Percentiles rank a stretch among this genome's conserved stretches.
Conservation (phyloP, 108 stramenopile genomes). For the Fragilariopsis cylindrus region DNA sequence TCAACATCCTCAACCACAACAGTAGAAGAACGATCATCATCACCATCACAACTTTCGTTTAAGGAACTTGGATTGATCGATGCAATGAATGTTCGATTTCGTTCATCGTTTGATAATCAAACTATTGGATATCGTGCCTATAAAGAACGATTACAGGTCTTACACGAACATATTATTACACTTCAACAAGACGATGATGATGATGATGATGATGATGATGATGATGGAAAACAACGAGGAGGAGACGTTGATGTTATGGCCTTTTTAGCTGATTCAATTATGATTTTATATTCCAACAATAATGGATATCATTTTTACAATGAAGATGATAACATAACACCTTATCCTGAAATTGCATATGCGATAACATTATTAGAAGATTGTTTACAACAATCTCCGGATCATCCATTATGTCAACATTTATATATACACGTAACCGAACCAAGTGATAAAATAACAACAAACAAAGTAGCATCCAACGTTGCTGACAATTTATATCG, state of each 20-base stretch:
- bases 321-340: neutral
- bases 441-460: neutral
- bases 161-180: neutral
- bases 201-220: neutral
- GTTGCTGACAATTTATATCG: neutral
- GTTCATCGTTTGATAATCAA: slow-evolving; percentile 1
- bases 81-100: slow-evolving; percentile 10
- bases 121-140: slow-evolving; percentile 3
- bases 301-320: slow-evolving; percentile 6
- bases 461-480: neutral
- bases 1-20: neutral
- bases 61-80: slow-evolving; percentile 17
- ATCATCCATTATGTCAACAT: slow-evolving; percentile 11
- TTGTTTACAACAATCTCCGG: neutral
- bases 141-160: neutral
- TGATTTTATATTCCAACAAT: slow-evolving; percentile 1
- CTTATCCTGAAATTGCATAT: neutral
- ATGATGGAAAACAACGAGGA: neutral
- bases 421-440: slow-evolving; percentile 9
- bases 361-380: slow-evolving; percentile 7
- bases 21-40: neutral
- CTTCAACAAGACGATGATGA: neutral
- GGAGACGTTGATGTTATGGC: slow-evolving; percentile 3
- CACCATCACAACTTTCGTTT: neutral
- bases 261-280: slow-evolving; percentile 6